phyloP scores from a whole-genome alignment of 768 basidiomycete genomes.

The Hirschioporus abietinus region DNA sequence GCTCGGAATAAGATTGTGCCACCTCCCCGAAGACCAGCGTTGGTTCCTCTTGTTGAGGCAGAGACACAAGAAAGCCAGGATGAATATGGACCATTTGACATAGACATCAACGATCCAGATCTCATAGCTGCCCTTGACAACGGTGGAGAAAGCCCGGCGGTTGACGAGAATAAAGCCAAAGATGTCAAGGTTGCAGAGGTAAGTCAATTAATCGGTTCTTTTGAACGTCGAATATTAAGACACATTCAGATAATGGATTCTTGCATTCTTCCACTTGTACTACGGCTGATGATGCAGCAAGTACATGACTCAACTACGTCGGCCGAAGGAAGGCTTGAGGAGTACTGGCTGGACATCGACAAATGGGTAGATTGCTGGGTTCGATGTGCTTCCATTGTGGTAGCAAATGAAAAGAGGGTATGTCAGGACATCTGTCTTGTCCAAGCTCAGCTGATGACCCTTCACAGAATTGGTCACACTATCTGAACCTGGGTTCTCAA shows the following conservation, averaged over 20 bases:
- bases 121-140: slow-evolving; percentile 49
- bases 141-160: slow-evolving; percentile 19
- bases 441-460: slow-evolving; percentile 3
- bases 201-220: slow-evolving; percentile 12
- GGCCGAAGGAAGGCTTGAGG: slow-evolving; percentile 13
- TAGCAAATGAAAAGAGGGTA: slow-evolving; percentile 46
- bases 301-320: slow-evolving; percentile 28
- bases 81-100: slow-evolving; percentile 54
- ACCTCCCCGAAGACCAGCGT: slow-evolving; percentile 21
- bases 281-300: slow-evolving; percentile 46
- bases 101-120: slow-evolving; percentile 58
- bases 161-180: slow-evolving; percentile 29
- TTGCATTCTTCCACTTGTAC: slow-evolving; percentile 48
- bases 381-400: slow-evolving; percentile 57
- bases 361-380: slow-evolving; percentile 70
- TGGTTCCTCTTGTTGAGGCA: slow-evolving; percentile 19
- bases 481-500: slow-evolving; percentile 45
- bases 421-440: slow-evolving; percentile 8
- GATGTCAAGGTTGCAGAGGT: slow-evolving; percentile 52
- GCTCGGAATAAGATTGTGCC: slow-evolving; percentile 47
- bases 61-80: slow-evolving; percentile 75
- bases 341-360: slow-evolving; percentile 36
- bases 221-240: neutral
- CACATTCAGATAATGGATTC: slow-evolving; percentile 41
- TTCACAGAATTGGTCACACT: slow-evolving; percentile 55